phyloP scores from a whole-genome alignment of 2,329 filamentous ascomycete genomes.

The Penicillium sp. region DNA sequence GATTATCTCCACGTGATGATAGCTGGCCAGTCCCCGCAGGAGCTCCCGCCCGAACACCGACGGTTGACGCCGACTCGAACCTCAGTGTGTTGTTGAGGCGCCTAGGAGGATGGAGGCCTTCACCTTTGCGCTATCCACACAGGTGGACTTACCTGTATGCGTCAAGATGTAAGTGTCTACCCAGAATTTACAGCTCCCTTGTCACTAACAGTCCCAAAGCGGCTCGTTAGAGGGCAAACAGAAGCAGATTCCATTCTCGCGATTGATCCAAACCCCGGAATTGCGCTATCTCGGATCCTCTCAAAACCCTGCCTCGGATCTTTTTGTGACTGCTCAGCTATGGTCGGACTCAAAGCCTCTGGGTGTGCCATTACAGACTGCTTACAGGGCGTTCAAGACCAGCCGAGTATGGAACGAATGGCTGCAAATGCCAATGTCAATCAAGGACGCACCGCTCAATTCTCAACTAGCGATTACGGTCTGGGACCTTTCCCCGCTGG shows the following conservation, averaged over 20 bases:
- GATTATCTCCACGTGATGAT: constrained; percentile 15
- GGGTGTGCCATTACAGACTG: constrained; percentile 86
- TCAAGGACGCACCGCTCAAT: constrained; percentile 77
- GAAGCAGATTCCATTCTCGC: constrained; percentile 72
- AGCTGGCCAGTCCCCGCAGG: constrained; percentile 17
- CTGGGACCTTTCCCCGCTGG: constrained; percentile 88
- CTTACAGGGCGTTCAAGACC: constrained; percentile 86
- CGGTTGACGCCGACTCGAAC: background rate
- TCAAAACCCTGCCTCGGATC: constrained; percentile 77
- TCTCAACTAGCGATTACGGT: constrained; percentile 88
- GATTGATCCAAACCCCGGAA: constrained; percentile 74
- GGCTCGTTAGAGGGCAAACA: constrained; percentile 78
- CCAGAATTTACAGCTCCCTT: background rate
- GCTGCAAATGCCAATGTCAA: constrained; percentile 82
- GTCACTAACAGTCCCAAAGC: constrained; percentile 45
- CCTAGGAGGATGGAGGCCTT: constrained; percentile 77
- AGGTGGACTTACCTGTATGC: constrained; percentile 71
- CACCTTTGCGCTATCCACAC: constrained; percentile 88
- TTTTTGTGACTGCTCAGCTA: constrained; percentile 89
- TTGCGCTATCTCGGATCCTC: constrained; percentile 87
- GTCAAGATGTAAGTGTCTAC: constrained; percentile 60
- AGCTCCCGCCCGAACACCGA: constrained; percentile 2
- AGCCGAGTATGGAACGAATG: constrained; percentile 86
- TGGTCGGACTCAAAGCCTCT: constrained; percentile 96
- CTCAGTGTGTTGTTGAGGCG: constrained; percentile 4